phyloP scores from a whole-genome alignment of 2,329 filamentous ascomycete genomes.

The Penicillium sp. region DNA sequence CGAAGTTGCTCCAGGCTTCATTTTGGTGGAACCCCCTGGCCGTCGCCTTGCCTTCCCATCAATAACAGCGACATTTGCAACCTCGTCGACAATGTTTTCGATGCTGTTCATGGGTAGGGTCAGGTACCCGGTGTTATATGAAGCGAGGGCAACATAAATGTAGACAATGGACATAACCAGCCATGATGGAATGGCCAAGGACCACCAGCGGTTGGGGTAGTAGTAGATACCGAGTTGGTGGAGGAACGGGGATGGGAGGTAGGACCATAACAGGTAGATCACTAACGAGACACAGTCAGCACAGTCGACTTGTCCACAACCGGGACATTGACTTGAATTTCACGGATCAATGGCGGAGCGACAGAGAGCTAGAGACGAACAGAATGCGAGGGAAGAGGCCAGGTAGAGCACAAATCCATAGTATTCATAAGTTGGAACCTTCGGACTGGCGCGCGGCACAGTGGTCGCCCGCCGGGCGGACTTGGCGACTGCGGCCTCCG shows the following conservation, averaged over 20 bases:
- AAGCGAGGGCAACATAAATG: conserved; percentile 89
- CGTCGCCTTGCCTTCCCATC: conserved; percentile 67
- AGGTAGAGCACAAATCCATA: conserved; percentile 98
- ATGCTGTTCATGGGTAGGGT: conserved; percentile 77
- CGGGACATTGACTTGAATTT: background rate
- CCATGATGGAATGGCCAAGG: conserved; percentile 85
- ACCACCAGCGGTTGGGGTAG: conserved; percentile 98
- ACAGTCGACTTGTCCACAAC: background rate
- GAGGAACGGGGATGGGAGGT: conserved; percentile 86
- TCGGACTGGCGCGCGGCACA: conserved; percentile 81
- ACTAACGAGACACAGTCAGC: conserved; percentile 30
- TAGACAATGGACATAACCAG: conserved; percentile 86
- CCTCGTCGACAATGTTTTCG: conserved; percentile 90
- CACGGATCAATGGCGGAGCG: background rate
- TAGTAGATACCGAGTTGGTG: conserved; percentile 94
- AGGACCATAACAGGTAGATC: conserved; percentile 77
- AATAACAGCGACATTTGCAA: conserved; percentile 80
- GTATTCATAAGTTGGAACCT: conserved; percentile 99
- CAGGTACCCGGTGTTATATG: conserved; percentile 86
- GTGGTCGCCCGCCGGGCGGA: conserved; percentile 62
- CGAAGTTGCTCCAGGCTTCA: conserved; percentile 44
- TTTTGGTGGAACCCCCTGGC: conserved; percentile 46
- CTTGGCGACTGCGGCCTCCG: conserved; percentile 61
- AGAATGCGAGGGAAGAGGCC: conserved; percentile 78
- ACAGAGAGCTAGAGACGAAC: conserved; percentile 50